Evolutionary conservation across 2,329 filamentous ascomycete genomes (phyloP).

Genomic region (Nigrograna mackinnonii): DNA sequence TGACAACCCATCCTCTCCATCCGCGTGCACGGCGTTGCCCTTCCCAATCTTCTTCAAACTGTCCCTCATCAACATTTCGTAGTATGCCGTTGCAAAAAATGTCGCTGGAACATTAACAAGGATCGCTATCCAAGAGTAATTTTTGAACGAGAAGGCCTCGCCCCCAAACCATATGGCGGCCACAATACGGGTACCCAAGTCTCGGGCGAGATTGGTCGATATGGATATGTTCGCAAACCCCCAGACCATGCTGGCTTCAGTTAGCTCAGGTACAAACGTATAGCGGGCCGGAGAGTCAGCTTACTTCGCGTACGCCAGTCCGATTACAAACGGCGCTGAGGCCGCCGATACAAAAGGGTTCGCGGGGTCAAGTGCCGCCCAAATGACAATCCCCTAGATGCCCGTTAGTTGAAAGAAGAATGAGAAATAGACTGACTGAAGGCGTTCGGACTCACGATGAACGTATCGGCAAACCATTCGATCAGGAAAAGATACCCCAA

Average conservation of each 20-base stretch:
- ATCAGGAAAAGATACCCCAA: constrained; percentile 61
- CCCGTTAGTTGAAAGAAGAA: neutral
- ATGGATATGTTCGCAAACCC: constrained; percentile 60
- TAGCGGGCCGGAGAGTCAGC: no score
- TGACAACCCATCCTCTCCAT: constrained; percentile 55
- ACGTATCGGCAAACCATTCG: constrained; percentile 62
- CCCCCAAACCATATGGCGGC: constrained; percentile 61
- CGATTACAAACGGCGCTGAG: constrained; percentile 58
- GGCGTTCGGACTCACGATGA: constrained; percentile 47
- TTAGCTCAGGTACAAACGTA: neutral
- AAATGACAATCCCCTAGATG: constrained; percentile 56
- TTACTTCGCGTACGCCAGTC: constrained; percentile 53
- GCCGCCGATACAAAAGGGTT: constrained; percentile 59
- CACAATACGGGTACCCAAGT: constrained; percentile 63
- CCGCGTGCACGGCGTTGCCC: constrained; percentile 55
- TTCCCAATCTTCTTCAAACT: constrained; percentile 55
- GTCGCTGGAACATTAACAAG: constrained; percentile 62
- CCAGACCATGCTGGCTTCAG: constrained; percentile 51
- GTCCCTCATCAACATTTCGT: constrained; percentile 60
- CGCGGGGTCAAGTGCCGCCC: constrained; percentile 60
- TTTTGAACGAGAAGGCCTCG: constrained; percentile 52
- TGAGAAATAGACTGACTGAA: no score
- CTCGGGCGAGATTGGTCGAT: constrained; percentile 61
- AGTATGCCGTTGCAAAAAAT: constrained; percentile 57
- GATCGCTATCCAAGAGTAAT: constrained; percentile 58